Percentiles rank a stretch among this genome's conserved stretches.
These are phyloP conservation scores for Penicillium lividum DNA, from an alignment of 495 filamentous ascomycete genomes.

Conservation along the genomic window DNA sequence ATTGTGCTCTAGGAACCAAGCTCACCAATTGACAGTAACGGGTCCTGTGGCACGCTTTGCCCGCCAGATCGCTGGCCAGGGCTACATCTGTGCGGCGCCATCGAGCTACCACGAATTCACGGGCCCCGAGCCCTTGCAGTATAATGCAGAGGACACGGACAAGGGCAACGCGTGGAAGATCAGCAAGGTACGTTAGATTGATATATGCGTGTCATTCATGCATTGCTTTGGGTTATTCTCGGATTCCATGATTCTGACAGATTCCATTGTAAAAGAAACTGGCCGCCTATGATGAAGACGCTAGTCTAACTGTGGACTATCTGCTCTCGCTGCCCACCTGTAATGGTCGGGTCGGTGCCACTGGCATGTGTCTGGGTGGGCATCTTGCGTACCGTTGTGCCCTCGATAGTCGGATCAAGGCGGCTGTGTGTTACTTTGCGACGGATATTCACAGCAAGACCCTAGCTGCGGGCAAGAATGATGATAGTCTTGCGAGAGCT, in stretches of 20 bases:
- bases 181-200: constrained; percentile 55
- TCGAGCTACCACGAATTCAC: constrained; percentile 94
- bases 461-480: constrained; percentile 67
- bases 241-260: not conserved
- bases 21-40: constrained; percentile 60
- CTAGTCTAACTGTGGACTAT: constrained; percentile 67
- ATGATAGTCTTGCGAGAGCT: constrained; percentile 63
- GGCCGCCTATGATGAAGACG: constrained; percentile 87
- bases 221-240: not conserved
- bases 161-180: constrained; percentile 85
- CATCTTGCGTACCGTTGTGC: constrained; percentile 85
- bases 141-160: constrained; percentile 87
- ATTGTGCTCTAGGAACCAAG: not conserved
- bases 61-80: constrained; percentile 88
- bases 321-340: constrained; percentile 77
- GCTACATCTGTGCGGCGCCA: constrained; percentile 90
- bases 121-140: constrained; percentile 78
- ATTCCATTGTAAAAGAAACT: constrained; percentile 57
- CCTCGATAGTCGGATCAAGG: constrained; percentile 72
- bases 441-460: constrained; percentile 84
- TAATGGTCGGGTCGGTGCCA: constrained; percentile 80
- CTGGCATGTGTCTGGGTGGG: constrained; percentile 95
- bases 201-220: not conserved
- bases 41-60: constrained; percentile 90
- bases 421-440: constrained; percentile 85